Conservation (phyloP, 116 monocot species). For the Trichopus zeylanicus region DNA sequence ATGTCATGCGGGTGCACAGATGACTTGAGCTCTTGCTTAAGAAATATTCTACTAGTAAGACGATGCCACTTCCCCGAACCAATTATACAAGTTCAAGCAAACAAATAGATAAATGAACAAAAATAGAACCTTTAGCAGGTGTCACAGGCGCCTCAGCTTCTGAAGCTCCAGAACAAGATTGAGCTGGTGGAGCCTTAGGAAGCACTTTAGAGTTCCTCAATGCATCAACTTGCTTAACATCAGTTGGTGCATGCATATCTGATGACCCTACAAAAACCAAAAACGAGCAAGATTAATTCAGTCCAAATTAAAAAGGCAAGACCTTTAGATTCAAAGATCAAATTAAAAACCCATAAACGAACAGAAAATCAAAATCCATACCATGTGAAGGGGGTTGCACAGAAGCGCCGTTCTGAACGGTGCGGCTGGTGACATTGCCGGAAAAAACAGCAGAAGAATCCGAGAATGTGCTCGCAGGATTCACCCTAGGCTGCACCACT, state of each 20-base stretch:
- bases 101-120: background rate
- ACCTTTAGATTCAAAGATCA: too few relatives aligned
- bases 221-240: slow-evolving; percentile 22
- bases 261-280: slow-evolving; percentile 18
- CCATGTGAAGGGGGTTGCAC: slow-evolving; percentile 24
- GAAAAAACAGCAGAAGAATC: slow-evolving; percentile 6
- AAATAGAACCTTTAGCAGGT: slow-evolving; percentile 51
- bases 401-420: slow-evolving; percentile 38
- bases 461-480: slow-evolving; percentile 9
- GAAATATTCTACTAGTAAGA: background rate
- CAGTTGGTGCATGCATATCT: slow-evolving; percentile 7
- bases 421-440: background rate
- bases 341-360: background rate
- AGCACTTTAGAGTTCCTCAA: slow-evolving; percentile 22
- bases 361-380: background rate
- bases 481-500: slow-evolving; percentile 47
- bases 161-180: slow-evolving; percentile 24
- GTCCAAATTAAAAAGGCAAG: background rate
- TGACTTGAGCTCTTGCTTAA: too few relatives aligned
- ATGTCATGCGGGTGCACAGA: too few relatives aligned
- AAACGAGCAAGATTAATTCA: background rate
- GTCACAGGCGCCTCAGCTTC: slow-evolving; percentile 19
- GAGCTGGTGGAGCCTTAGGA: slow-evolving; percentile 45
- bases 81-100: background rate
- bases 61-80: background rate